Conservation (phyloP, 116 monocot genomes). For the Trichopus zeylanicus region DNA sequence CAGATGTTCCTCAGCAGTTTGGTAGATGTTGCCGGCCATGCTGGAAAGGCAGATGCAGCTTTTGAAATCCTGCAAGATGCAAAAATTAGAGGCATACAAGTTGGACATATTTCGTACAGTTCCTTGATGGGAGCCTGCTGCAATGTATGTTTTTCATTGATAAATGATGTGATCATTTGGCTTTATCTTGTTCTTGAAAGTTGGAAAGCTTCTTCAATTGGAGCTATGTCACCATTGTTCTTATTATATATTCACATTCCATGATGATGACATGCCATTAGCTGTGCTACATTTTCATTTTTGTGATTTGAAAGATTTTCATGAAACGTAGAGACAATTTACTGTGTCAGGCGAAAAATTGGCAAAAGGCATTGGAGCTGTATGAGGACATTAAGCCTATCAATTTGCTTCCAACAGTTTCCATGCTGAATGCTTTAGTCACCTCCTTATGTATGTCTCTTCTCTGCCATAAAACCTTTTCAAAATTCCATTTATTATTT, state of each 20-base stretch:
- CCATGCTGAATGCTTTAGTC: conserved; percentile 80
- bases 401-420: conserved; percentile 71
- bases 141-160: conserved; percentile 55
- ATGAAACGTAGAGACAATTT: not conserved
- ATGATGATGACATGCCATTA: no score
- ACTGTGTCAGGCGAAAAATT: conserved; percentile 72
- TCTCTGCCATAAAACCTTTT: not conserved
- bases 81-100: conserved; percentile 39
- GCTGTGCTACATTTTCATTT: no score
- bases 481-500: not conserved
- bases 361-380: conserved; percentile 83
- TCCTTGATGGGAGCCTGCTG: conserved; percentile 95
- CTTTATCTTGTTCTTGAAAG: not conserved
- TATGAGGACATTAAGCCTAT: conserved; percentile 70
- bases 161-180: not conserved
- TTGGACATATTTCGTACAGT: conserved; percentile 73
- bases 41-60: conserved; percentile 62
- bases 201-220: not conserved
- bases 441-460: conserved; percentile 69
- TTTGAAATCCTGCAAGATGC: conserved; percentile 78
- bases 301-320: no score
- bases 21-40: conserved; percentile 91
- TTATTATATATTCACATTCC: not conserved
- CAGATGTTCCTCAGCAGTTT: conserved; percentile 96
- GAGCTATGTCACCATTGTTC: not conserved